These are phyloP conservation scores for Magnusiomyces suaveolens DNA, from an alignment of 1,139 yeast species.

Conservation along the genomic window DNA sequence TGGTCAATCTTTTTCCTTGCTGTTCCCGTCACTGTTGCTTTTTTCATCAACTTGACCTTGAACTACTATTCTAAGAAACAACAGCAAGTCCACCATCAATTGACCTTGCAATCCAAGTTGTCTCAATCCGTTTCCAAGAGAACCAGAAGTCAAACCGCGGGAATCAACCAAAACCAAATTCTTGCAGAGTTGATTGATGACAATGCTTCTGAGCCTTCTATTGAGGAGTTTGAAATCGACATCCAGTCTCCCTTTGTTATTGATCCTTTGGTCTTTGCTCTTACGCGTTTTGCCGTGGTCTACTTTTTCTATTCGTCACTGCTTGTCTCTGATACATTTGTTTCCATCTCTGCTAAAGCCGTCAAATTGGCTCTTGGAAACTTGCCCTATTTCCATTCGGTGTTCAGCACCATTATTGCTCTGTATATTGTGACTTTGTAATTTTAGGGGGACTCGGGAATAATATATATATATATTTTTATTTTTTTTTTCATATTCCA, in stretches of 20 bases:
- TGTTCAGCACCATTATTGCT: constrained; percentile 23
- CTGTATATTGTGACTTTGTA: constrained; percentile 30
- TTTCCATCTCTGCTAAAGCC: constrained; percentile 14
- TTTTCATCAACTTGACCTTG: constrained; percentile 27
- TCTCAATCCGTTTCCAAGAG: neutral
- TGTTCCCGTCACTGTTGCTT: constrained; percentile 36
- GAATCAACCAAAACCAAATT: constrained; percentile 10
- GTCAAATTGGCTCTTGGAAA: constrained; percentile 27
- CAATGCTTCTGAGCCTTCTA: neutral
- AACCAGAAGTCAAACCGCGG: neutral
- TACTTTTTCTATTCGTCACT: constrained; percentile 32
- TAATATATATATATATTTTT: neutral
- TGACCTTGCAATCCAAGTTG: constrained; percentile 6
- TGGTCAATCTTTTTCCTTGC: constrained; percentile 28
- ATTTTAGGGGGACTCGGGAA: too few species aligned
- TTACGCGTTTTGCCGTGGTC: constrained; percentile 41
- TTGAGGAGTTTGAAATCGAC: neutral
- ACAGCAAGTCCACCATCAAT: neutral
- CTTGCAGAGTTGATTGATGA: constrained; percentile 27
- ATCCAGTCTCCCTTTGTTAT: constrained; percentile 17
- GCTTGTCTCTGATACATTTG: neutral
- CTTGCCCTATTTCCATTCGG: constrained; percentile 28
- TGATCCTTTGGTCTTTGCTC: constrained; percentile 53
- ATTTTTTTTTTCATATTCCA: neutral
- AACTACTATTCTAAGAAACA: neutral